Base-by-base conservation (phyloP, 2,329 filamentous ascomycete genomes). In the Venturia pyrina region DNA sequence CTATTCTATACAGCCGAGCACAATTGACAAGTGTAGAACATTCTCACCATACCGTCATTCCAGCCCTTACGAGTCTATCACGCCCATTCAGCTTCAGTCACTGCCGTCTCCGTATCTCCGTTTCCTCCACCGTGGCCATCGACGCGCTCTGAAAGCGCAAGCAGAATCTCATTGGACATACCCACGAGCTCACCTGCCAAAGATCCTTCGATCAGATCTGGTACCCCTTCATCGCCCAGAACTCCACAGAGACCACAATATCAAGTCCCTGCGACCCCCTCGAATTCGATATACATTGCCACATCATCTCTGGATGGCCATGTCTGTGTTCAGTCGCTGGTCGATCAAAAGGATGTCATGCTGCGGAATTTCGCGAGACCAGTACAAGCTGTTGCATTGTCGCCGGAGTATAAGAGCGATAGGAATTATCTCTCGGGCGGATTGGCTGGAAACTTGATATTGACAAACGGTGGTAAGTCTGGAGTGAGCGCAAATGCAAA, bases 271-370 rank as follows among this genome's bases (percentile, higher is more conserved):
- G 86, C 87, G 67, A 91, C 83, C 0, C 89, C 91, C 0, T 93
- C 91, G 1, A 98, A 97, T 72, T 88, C 93, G 65, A 96, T 99
- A 50, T 90, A 95, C 75, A 90, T 99, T 70, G 93, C 89, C 1
- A 96, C 93, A 0, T 91, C 95, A 0, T 98, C 95, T 0, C 90
- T 96, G 73, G 95, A 99, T 75, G 96, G 95, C 21, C 93, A 97
- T 73, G 91, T 99, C 17, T 98, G 95, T 71, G 86, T 99, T 0
- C 88, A 92, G 67, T 96, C 91, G 0, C 79, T 99, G 24, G 79
- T 95, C 24, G 93, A 99, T 72, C 79, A 89, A 46, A 96, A 92
- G 72, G 95, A 99, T 77, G 92, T 97, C 2, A 88, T 92, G 66
- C 78, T 98, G 37, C 88, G 95, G 37, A 97, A 97, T 74, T 99